Evolutionary conservation across 1,284 basidiomycete genomes (phyloP).

Genomic region (Cystobasidium slooffiae): DNA sequence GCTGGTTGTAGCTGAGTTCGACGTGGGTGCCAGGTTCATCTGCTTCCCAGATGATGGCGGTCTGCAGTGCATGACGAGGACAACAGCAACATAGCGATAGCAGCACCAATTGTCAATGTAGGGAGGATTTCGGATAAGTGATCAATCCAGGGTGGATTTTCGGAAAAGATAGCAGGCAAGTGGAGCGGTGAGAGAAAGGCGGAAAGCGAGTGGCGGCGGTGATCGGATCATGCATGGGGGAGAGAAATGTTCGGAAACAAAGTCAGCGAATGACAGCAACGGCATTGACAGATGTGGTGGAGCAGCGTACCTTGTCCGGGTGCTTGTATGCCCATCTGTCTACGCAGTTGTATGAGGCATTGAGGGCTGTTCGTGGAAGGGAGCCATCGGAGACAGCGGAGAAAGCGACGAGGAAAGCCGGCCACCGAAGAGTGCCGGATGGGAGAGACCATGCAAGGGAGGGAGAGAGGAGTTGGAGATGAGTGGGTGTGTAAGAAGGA

Average conservation of each 20-base stretch:
- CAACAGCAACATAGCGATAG: neutral
- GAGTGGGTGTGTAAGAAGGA: neutral
- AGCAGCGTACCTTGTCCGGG: constrained; percentile 76
- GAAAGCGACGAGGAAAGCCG: constrained; percentile 7
- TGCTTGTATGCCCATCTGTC: constrained; percentile 92
- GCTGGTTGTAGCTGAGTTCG: constrained; percentile 78
- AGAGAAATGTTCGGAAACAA: constrained; percentile 58
- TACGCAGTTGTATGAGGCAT: constrained; percentile 94
- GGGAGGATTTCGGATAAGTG: constrained; percentile 5
- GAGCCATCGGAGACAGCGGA: neutral
- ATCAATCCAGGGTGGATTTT: neutral
- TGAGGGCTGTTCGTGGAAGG: constrained; percentile 52
- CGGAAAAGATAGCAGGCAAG: neutral
- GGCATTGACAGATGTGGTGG: constrained; percentile 43
- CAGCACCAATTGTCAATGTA: constrained; percentile 60
- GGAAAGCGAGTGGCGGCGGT: neutral
- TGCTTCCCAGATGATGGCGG: constrained; percentile 97
- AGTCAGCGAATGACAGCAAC: neutral
- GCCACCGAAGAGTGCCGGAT: neutral
- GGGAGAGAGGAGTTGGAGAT: constrained; percentile 61
- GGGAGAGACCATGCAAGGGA: constrained; percentile 71
- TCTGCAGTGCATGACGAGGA: constrained; percentile 59
- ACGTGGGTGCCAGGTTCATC: constrained; percentile 86
- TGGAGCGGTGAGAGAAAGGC: neutral
- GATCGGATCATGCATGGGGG: constrained; percentile 66